Evolutionary conservation across 2,329 filamentous ascomycete genomes (phyloP), one percentile per base, ranked within the genome.

Genomic region (Bretziella fagacearum): DNA sequence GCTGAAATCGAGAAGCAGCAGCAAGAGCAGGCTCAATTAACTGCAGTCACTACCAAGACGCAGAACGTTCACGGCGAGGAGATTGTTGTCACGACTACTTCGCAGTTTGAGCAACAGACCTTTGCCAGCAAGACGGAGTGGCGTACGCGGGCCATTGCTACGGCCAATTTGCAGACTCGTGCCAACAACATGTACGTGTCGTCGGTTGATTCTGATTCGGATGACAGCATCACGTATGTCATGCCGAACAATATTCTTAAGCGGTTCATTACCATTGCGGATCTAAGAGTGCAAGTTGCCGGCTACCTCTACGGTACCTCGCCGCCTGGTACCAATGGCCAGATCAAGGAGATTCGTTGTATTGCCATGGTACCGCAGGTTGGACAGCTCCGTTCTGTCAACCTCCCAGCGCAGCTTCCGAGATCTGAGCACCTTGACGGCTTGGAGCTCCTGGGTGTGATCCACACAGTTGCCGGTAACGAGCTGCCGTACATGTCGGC

Each of bases 231-330:
- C 59, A 98, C 89, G 1, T 98, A 96, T 58, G 84, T 98, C 57
- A 95, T 98, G 84, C 91, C 91, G 1, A 98, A 96, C 74, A 98
- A 98, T 62, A 81, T 98, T 42, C 73, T 98, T 57, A 95, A 94
- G 72, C 84, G 85, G 54, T 98, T 98, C 70, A 96, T 98, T 65
- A 91, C 84, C 20, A 93, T 98, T 58, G 82, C 91, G 40, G 91
- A 98, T 66, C 74, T 98, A 48, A 83, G 93, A 41, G 87, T 96
- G 11, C 91, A 98, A 63, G 87, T 98, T 43, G 87, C 89, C 13
- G 91, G 87, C 1, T 98, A 94, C 61, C 73, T 98, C 1, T 98
- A 98, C 60, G 91, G 91, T 54, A 77, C 77, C 40, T 94, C 89
- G 1, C 87, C 91, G 2, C 80, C 84, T 5, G 91, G 96, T 65